Evolutionary conservation across 345 rosid species (phyloP).

Genomic region (Clausena lansium): DNA sequence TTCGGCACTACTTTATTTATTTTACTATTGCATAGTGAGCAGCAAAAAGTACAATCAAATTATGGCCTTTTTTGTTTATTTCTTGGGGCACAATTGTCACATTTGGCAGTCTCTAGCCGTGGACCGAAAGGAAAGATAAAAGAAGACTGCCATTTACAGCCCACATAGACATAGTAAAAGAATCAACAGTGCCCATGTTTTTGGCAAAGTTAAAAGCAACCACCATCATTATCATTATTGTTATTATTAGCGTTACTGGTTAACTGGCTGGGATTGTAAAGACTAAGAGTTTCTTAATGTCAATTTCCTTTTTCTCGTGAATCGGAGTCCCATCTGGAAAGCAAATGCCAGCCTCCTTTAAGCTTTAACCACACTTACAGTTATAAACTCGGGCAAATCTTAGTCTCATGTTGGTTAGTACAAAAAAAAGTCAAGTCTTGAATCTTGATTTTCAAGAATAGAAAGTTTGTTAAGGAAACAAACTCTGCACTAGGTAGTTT

Average conservation of each 20-base stretch:
- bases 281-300: not conserved
- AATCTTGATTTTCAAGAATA: constrained; percentile 38
- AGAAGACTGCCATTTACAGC: not conserved
- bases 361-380: constrained; percentile 12
- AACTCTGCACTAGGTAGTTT: constrained; percentile 15
- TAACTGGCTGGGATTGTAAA: constrained; percentile 24
- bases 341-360: constrained; percentile 27
- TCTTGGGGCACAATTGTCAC: not conserved
- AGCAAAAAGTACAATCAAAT: not conserved
- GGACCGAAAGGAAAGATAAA: not conserved
- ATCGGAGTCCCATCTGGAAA: constrained; percentile 37
- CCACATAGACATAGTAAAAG: constrained; percentile 7
- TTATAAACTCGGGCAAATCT: constrained; percentile 4
- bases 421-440: constrained; percentile 21
- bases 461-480: constrained; percentile 27
- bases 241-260: not conserved
- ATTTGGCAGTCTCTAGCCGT: not conserved
- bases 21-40: not conserved
- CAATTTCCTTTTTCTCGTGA: not conserved
- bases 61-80: not conserved
- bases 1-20: not conserved
- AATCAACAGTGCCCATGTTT: constrained; percentile 17
- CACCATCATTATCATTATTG: constrained; percentile 33
- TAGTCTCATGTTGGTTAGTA: not conserved
- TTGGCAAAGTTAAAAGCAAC: constrained; percentile 22